Evolutionary conservation across 495 filamentous ascomycete genomes (phyloP).

Genomic region (Aspergillus ostianus): DNA sequence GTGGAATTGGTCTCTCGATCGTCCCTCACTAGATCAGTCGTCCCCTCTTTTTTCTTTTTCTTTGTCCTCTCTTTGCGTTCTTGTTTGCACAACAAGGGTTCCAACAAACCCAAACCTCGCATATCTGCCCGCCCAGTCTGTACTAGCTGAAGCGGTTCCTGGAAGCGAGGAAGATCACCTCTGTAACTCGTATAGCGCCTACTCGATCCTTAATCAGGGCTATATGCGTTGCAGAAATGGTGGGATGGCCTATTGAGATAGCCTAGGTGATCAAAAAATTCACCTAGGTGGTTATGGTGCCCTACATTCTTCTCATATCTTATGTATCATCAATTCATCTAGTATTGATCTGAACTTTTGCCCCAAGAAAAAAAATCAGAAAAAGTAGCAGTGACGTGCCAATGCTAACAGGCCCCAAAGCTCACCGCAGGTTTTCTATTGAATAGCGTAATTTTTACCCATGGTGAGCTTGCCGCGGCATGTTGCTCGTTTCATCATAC

Average conservation of each 20-base stretch:
- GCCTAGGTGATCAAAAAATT: constrained; percentile 61
- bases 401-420: constrained; percentile 45
- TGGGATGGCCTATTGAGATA: constrained; percentile 87
- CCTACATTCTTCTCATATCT: constrained; percentile 68
- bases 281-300: constrained; percentile 75
- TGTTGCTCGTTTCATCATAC: constrained; percentile 14
- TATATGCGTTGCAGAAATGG: constrained; percentile 79
- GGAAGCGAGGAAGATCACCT: constrained; percentile 96
- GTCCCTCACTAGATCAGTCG: neutral
- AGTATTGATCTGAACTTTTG: constrained; percentile 13
- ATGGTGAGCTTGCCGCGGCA: constrained; percentile 36
- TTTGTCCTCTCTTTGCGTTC: constrained; percentile 13
- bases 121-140: constrained; percentile 95
- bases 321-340: constrained; percentile 24
- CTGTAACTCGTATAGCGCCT: constrained; percentile 65
- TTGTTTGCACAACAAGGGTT: constrained; percentile 21
- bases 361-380: constrained; percentile 21
- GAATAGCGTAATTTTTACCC: constrained; percentile 53
- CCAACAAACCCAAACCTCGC: constrained; percentile 55
- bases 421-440: constrained; percentile 50
- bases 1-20: constrained; percentile 6
- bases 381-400: constrained; percentile 1
- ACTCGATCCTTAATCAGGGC: constrained; percentile 64
- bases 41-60: neutral
- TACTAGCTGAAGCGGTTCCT: constrained; percentile 92